Conservation (phyloP, 768 basidiomycete species). For the Leccinum pellstonianum region DNA sequence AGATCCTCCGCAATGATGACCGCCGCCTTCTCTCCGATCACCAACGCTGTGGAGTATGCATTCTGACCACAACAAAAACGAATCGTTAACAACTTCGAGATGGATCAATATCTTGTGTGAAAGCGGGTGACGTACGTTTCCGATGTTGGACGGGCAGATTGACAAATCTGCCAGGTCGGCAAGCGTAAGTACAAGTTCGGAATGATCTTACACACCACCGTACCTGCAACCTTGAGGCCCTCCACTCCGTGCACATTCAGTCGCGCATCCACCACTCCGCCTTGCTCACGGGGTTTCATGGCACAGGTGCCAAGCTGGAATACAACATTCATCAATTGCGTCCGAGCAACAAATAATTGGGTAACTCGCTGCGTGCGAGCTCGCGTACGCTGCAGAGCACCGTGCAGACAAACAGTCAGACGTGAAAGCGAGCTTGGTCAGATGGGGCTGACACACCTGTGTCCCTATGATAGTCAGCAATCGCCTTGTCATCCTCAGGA, state of each 20-base stretch:
- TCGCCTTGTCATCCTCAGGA: background rate
- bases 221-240: constrained; percentile 18
- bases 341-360: background rate
- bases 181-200: background rate
- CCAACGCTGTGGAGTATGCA: background rate
- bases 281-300: constrained; percentile 45
- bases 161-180: background rate
- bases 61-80: background rate
- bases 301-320: constrained; percentile 48
- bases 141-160: constrained; percentile 9
- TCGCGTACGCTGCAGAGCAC: background rate
- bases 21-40: background rate
- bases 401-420: background rate
- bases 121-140: constrained; percentile 3
- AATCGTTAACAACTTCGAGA: background rate
- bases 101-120: too few species aligned
- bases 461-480: background rate
- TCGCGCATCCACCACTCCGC: constrained; percentile 12
- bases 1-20: background rate
- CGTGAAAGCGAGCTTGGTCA: background rate
- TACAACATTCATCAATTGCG: background rate
- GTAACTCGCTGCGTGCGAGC: background rate
- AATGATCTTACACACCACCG: background rate
- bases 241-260: constrained; percentile 16
- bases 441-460: background rate